Conservation (phyloP, 495 filamentous ascomycete genomes). For the Lasiosphaeriaceae sp. region DNA sequence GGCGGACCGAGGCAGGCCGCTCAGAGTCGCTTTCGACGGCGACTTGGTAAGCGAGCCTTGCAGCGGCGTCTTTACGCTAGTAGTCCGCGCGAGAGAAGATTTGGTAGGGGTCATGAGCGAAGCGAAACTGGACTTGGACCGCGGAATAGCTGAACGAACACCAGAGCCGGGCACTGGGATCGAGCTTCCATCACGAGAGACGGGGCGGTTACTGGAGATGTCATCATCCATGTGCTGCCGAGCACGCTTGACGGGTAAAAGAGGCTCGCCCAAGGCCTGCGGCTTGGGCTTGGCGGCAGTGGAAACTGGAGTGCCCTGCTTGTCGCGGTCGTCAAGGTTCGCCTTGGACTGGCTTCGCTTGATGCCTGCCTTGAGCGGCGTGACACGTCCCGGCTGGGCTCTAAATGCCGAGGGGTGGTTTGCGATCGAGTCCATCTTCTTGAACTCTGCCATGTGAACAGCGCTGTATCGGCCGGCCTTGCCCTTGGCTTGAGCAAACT, state of each 20-base stretch:
- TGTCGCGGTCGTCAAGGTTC: conserved; percentile 55
- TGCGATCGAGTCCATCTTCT: conserved; percentile 94
- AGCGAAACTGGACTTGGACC: conserved; percentile 39
- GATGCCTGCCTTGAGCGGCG: conserved; percentile 47
- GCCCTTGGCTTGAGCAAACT: conserved; percentile 73
- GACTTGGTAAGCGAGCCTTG: conserved; percentile 30
- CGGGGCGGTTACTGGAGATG: conserved; percentile 50
- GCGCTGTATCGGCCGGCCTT: conserved; percentile 74
- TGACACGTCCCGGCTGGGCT: conserved; percentile 54
- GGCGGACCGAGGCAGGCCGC: conserved; percentile 32
- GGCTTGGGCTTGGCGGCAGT: conserved; percentile 30
- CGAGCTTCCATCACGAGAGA: conserved; percentile 45
- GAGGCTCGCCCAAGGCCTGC: conserved; percentile 20
- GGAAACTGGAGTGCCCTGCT: conserved; percentile 31
- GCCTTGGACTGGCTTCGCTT: conserved; percentile 56
- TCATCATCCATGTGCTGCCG: conserved; percentile 59
- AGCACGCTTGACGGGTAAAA: conserved; percentile 57
- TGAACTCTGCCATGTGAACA: conserved; percentile 80
- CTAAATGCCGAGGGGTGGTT: conserved; percentile 78
- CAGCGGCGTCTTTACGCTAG: conserved; percentile 52
- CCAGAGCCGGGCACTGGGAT: conserved; percentile 41
- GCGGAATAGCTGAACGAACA: conserved; percentile 34
- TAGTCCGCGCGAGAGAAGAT: conserved; percentile 64
- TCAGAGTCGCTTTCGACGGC: conserved; percentile 30
- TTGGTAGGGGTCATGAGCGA: conserved; percentile 76